Base-by-base conservation (phyloP, 805 yeast genomes). In the Sugiyamaella qingdaonensis region DNA sequence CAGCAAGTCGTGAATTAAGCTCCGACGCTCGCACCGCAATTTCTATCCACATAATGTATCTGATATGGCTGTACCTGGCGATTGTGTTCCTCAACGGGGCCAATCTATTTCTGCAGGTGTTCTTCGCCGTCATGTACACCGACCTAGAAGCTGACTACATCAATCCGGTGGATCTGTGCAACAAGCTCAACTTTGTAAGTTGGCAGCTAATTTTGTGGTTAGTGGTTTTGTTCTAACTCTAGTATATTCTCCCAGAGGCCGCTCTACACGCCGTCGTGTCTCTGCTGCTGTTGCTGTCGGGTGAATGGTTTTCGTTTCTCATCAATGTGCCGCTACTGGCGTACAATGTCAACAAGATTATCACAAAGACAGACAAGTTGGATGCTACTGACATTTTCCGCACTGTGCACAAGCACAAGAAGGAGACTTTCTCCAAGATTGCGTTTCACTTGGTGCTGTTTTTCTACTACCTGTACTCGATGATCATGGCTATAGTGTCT, bases 341-440 rank as follows among this genome's bases (percentile, higher is more conserved):
- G 27, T 94, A 78, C 78, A 94, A 94, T 69, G 82, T 75, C 55
- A 85, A 86, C 75, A 88, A 88, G 71, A 80, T 88, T 65, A 72
- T 84, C 69, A 81, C 80, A 63, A 89, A 88, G 72, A 83, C 84
- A 68, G 90, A 92, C 68, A 75, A 88, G 58, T 81, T 91, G 69
- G 99, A 94, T 71, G 98, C 98, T 54, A 92, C 99, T 42, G 97
- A 92, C 72, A 94, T 92, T 65, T 94, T 94, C 75, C 82, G 98
- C 76, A 91, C 97, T 43, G 80, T 92, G 66, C 80, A 88, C 63
- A 88, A 86, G 67, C 96, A 91, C 76, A 92, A 94, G 81, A 86
- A 86, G 70, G 98, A 91, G 73, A 80, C 89, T 55, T 90, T 91
- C 68, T 73, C 87, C 69, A 92, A 92, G 72, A 80, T 94, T 62